Conservation (phyloP, 805 yeast genomes). For the Cyberlindnera subsufficiens region DNA sequence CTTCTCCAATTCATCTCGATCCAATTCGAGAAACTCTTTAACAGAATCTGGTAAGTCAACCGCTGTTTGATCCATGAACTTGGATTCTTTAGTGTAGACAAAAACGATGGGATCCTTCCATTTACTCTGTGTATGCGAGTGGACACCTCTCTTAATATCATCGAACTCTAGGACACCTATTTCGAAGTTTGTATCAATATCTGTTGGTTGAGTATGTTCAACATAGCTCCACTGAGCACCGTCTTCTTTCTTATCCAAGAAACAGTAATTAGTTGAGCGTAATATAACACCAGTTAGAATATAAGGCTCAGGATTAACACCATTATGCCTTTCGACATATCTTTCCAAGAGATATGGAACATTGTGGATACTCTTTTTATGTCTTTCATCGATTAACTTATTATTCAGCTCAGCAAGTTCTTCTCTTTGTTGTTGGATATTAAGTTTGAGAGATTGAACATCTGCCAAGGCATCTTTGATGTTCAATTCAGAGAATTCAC, state of each 20-base stretch:
- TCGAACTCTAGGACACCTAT: constrained; percentile 18
- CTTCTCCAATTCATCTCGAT: constrained; percentile 19
- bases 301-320: constrained; percentile 29
- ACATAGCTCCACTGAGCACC: constrained; percentile 27
- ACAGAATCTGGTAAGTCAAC: constrained; percentile 21
- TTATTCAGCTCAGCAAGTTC: constrained; percentile 3
- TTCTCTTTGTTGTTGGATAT: constrained; percentile 12
- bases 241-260: constrained; percentile 16
- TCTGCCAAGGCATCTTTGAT: constrained; percentile 1
- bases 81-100: constrained; percentile 27
- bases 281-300: constrained; percentile 32
- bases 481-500: constrained; percentile 10
- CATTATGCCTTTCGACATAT: constrained; percentile 3
- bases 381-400: constrained; percentile 12
- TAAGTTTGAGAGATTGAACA: constrained; percentile 3
- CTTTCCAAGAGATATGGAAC: constrained; percentile 22
- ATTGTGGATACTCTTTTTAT: constrained; percentile 19
- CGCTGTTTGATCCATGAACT: constrained; percentile 10
- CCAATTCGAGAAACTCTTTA: constrained; percentile 26
- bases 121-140: constrained; percentile 15
- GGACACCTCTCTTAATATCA: constrained; percentile 18
- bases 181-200: constrained; percentile 21
- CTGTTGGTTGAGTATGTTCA: constrained; percentile 22
- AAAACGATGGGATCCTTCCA: constrained; percentile 28
- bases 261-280: constrained; percentile 27